Conservation (phyloP, 192 early-diverging fungal species). For the Phlyctochytrium planicorne region DNA sequence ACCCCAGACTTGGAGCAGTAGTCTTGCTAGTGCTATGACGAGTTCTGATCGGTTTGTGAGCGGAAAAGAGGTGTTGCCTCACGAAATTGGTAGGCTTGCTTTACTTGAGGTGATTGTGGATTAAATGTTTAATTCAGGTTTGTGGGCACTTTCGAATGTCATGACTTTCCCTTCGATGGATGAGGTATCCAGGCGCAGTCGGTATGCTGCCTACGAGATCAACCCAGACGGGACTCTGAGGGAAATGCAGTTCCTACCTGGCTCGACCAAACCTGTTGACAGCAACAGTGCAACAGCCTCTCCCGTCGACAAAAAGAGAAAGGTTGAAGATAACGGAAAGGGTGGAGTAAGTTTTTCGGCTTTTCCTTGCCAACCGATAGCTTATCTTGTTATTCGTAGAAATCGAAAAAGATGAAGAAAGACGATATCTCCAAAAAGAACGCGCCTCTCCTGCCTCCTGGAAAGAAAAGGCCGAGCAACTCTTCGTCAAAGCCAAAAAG, state of each 20-base stretch:
- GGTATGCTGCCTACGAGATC: constrained; percentile 23
- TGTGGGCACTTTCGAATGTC: constrained; percentile 19
- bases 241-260: constrained; percentile 10
- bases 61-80: constrained; percentile 32
- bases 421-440: no score
- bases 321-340: no score
- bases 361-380: background rate
- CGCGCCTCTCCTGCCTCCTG: no score
- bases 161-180: constrained; percentile 10
- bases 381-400: no score
- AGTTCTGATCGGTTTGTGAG: constrained; percentile 18
- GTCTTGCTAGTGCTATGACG: constrained; percentile 29
- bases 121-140: no score
- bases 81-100: constrained; percentile 11
- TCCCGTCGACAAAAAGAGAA: no score
- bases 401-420: no score
- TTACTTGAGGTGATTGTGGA: background rate
- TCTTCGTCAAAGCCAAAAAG: no score
- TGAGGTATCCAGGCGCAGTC: constrained; percentile 15
- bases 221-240: constrained; percentile 27
- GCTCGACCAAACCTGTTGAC: background rate
- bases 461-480: no score
- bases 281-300: background rate
- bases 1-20: constrained; percentile 63
- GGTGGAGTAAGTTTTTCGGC: background rate